Conservation (phyloP, 2,329 filamentous ascomycete species). For the Microsporum ferrugineum region DNA sequence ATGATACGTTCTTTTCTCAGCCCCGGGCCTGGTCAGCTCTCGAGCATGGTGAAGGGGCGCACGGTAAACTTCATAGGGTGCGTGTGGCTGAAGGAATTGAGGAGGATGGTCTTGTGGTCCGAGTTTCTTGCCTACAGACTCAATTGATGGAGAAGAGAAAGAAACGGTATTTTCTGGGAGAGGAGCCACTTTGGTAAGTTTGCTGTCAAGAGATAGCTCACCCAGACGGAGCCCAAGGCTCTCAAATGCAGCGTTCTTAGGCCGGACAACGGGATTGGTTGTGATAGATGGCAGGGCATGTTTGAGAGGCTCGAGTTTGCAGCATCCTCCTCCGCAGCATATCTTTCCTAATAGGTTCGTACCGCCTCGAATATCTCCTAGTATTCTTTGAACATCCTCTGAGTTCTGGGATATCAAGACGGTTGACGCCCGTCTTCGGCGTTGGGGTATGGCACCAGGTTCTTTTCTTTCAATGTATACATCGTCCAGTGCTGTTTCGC, state of each 20-base stretch:
- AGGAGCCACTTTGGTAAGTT: slow-evolving; percentile 58
- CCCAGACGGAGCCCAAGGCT: slow-evolving; percentile 67
- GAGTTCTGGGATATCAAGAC: slow-evolving; percentile 46
- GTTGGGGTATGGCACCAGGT: slow-evolving; percentile 13
- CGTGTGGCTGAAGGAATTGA: slow-evolving; percentile 83
- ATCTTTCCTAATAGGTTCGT: slow-evolving; percentile 52
- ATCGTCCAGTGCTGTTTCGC: slow-evolving; percentile 19
- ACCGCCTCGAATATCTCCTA: slow-evolving; percentile 44
- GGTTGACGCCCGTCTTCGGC: slow-evolving; percentile 35
- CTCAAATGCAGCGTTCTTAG: slow-evolving; percentile 75
- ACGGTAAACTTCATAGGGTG: slow-evolving; percentile 81
- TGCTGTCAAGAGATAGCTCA: slow-evolving; percentile 57
- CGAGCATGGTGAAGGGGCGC: slow-evolving; percentile 76
- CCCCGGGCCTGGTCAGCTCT: slow-evolving; percentile 75
- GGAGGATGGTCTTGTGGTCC: slow-evolving; percentile 56
- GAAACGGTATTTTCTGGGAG: slow-evolving; percentile 66
- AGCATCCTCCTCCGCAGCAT: slow-evolving; percentile 56
- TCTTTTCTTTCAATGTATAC: slow-evolving; percentile 16
- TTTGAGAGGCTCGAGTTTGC: slow-evolving; percentile 46
- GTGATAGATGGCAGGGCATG: slow-evolving; percentile 31
- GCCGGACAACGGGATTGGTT: slow-evolving; percentile 42
- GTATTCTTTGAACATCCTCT: slow-evolving; percentile 46
- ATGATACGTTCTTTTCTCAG: slow-evolving; percentile 94
- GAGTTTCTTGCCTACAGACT: slow-evolving; percentile 23
- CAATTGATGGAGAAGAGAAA: slow-evolving; percentile 37